Evolutionary conservation across 257 asterid genomes (phyloP), one percentile per base, ranked within the genome.

Genomic region (Fraxinus americana): DNA sequence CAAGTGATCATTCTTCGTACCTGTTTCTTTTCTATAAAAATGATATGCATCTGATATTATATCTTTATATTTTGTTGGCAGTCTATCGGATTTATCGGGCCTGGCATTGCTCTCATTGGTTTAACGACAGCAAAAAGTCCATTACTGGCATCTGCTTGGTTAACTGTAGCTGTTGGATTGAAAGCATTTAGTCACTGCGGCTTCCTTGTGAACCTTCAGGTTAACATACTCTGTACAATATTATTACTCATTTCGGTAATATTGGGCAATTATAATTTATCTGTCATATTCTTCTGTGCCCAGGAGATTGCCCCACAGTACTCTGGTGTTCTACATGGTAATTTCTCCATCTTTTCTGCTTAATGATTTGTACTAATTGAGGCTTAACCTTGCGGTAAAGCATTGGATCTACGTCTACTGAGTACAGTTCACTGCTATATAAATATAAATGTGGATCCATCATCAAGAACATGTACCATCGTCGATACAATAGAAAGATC

Each of bases 131-230:
- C 97, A 36, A 90, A 80, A 90, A 95, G 65, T 81, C 97, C 98
- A 66, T 79, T 77, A 73, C 43, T 80, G 39, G 99, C 99, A 80
- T 93, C 98, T 85, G 96, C 92, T 34, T 95, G 98, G 98, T 94
- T 93, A 75, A 93, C 99, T 72, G 39, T 91, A 76, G 98, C 98
- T 79, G 99, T 95, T 75, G 97, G 97, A 77, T 89, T 95, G 82
- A 95, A 95, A 87, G 88, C 98, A 25, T 95, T 95, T 79, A 93
- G 99, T 79, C 99, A 95, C 76, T 89, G 92, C 79, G 99, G 99
- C 78, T 95, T 95, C 91, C 99, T 95, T 74, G 99, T 95, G 66
- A 95, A 95, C 87, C 87, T 93, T 83, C 99, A 95, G 97, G 99
- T 91, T 76, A 74, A 76, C 82, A 74, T 66, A 79, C 77, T 81